Base-by-base conservation (phyloP, 2,329 filamentous ascomycete genomes). In the Pseudogymnoascus sp. region DNA sequence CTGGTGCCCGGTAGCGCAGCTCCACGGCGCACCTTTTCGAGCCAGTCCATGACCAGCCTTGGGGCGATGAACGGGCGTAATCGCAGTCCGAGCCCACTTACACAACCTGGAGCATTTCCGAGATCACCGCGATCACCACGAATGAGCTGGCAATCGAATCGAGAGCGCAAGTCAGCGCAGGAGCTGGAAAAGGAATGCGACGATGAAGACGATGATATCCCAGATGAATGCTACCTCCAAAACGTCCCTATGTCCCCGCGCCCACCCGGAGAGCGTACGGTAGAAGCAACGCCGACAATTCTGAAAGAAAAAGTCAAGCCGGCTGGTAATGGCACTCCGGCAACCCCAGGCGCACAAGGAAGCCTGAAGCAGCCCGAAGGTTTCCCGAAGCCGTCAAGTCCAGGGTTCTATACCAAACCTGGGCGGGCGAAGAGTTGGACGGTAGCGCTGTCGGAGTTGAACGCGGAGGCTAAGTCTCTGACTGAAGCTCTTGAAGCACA, bases 221-320 rank as follows among this genome's bases (percentile, higher is more conserved):
- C 90, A 0, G 89, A 92, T 25, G 89, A 90, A 60, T 82, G 89
- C 22, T 81, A 92, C 59, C 81, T 94, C 54, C 89, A 90, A 74
- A 94, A 94, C 65, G 86, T 94, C 2, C 90, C 90, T 4, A 84
- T 94, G 50, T 92, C 89, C 0, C 90, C 90, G n/a, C 79, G 85
- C 1, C 85, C 84, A 1, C 76, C 77, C 1, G 76, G 76, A 22
- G 83, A 86, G 64, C 78, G 85, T 14, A 74, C 80, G 0, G 76
- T 76, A 6, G 86, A 81, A 69, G 76, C 77, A 38, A 76, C 81
- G 1, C 70, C 77, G 2, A 86, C 85, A 65, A 60, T 18, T 11
- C 65, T 61, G 18, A 72, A 71, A 60, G 70, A 69, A 37, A 71
- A 68, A 41, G 59, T 63, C 5, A 67, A 65, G 33, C 65, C 62